Evolutionary conservation across 164 flowering plant genomes (phyloP).

Genomic region (Dillenia suffruticosa): DNA sequence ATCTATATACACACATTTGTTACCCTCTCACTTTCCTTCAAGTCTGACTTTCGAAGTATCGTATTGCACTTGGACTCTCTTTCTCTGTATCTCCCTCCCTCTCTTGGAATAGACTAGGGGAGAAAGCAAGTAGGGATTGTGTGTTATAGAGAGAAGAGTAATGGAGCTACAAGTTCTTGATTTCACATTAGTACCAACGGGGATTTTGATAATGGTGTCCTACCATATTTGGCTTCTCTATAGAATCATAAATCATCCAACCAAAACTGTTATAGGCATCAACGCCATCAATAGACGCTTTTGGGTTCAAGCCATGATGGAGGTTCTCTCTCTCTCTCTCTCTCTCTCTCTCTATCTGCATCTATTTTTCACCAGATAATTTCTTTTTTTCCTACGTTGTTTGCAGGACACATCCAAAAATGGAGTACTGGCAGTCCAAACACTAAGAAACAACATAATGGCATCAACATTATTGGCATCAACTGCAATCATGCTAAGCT

Average conservation of each 20-base stretch:
- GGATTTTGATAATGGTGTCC: slow-evolving; percentile 40
- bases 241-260: slow-evolving; percentile 44
- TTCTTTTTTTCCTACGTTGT: not conserved
- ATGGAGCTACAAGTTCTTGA: slow-evolving; percentile 54
- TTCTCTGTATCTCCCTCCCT: no score
- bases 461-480: slow-evolving; percentile 85
- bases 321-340: slow-evolving; percentile 28
- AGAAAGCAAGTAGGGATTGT: no score
- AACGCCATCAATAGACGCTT: slow-evolving; percentile 65
- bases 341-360: not conserved
- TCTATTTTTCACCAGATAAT: not conserved
- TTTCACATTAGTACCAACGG: slow-evolving; percentile 55
- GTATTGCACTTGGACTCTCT: no score
- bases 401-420: slow-evolving; percentile 57
- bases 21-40: no score
- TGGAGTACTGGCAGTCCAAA: slow-evolving; percentile 83
- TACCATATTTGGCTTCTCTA: slow-evolving; percentile 73
- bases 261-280: slow-evolving; percentile 61
- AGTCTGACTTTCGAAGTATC: no score
- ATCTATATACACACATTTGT: no score
- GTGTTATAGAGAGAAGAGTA: not conserved
- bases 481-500: slow-evolving; percentile 78
- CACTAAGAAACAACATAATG: slow-evolving; percentile 89
- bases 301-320: slow-evolving; percentile 86
- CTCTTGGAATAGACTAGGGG: no score